Evolutionary conservation across 805 yeast species (phyloP).

Genomic region (Candida yuanshanica): DNA sequence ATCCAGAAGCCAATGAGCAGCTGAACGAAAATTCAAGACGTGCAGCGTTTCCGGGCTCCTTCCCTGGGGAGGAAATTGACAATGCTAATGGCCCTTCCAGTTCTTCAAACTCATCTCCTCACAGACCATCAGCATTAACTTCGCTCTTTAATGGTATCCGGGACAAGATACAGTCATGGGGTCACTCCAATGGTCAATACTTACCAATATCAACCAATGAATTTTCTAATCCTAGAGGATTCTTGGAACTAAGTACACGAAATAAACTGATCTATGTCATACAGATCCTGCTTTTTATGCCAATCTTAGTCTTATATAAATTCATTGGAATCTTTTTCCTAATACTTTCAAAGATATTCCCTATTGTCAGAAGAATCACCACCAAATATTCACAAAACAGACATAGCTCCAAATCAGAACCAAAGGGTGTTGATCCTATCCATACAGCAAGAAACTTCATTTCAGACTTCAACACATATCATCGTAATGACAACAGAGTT

Average conservation of each 20-base stretch:
- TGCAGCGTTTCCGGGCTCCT: slow-evolving; percentile 14
- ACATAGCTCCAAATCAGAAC: slow-evolving; percentile 30
- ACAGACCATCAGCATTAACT: slow-evolving; percentile 11
- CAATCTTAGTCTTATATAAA: slow-evolving; percentile 28
- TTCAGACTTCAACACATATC: slow-evolving; percentile 44
- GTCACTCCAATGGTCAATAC: slow-evolving; percentile 15
- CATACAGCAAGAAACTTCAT: slow-evolving; percentile 48
- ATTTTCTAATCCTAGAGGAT: slow-evolving; percentile 2
- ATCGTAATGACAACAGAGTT: slow-evolving; percentile 18
- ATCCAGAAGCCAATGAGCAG: slow-evolving; percentile 20
- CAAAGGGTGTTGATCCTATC: slow-evolving; percentile 41
- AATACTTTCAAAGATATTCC: slow-evolving; percentile 27
- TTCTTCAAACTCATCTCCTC: slow-evolving; percentile 18
- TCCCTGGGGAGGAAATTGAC: slow-evolving; percentile 14
- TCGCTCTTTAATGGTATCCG: slow-evolving; percentile 10
- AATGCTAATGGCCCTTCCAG: slow-evolving; percentile 9
- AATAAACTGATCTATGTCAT: slow-evolving; percentile 22
- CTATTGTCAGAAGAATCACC: slow-evolving; percentile 31
- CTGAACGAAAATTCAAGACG: slow-evolving; percentile 14
- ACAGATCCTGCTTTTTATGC: slow-evolving; percentile 27
- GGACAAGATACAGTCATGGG: slow-evolving; percentile 18
- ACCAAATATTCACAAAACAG: slow-evolving; percentile 33
- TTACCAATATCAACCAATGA: slow-evolving; percentile 26
- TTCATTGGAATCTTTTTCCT: slow-evolving; percentile 22
- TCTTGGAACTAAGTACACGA: slow-evolving; percentile 20